Base-by-base conservation (phyloP, 768 basidiomycete species). In the Russula olivacea region DNA sequence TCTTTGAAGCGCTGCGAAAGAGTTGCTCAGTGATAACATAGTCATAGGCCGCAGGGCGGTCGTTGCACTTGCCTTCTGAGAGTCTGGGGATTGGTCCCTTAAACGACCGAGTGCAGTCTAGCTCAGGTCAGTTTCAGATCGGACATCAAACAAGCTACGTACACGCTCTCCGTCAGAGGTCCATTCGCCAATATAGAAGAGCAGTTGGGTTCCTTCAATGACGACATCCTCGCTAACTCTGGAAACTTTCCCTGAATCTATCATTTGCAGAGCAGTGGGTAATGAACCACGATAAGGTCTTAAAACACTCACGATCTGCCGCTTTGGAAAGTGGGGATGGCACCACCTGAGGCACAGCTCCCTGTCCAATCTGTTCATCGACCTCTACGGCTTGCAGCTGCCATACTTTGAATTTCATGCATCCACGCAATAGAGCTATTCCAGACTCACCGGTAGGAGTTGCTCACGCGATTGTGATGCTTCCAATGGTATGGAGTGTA, bases 141-240 rank as follows among this genome's bases (percentile, higher is more conserved):
- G 1, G 41, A 15, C 9, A 45, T 23, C 3, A 19, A 36, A 10
- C n/a, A 53, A 61, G 66, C 14, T 41, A 78, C 78, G 67, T 70
- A 52, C 61, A 75, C 72, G 59, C 40, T 71, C 70, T 66, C 78
- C 75, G 56, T 73, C 69, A 38, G 75, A 75, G 21, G 78, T 69
- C 80, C 80, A 81, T 63, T 74, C 70, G 7, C 79, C 79, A 30
- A 64, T 55, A 62, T 73, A 78, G 48, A 80, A 72, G 63, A 79
- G 78, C 62, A 79, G 74, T 61, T 69, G 76, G 38, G 72, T 70
- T 28, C 78, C 79, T 50, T 70, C 70, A 32, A 72, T 72, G 12
- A 76, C 72, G 0, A 72, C 66, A 23, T 71, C 67, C 36, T 72
- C 69, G 23, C 71, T 71, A n/a, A 66, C 70, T 47, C 72, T 41